A percentile compares a stretch with the other conserved stretches of the same genome.
Conservation (phyloP, 768 basidiomycete species). For the Lactarius quietus region DNA sequence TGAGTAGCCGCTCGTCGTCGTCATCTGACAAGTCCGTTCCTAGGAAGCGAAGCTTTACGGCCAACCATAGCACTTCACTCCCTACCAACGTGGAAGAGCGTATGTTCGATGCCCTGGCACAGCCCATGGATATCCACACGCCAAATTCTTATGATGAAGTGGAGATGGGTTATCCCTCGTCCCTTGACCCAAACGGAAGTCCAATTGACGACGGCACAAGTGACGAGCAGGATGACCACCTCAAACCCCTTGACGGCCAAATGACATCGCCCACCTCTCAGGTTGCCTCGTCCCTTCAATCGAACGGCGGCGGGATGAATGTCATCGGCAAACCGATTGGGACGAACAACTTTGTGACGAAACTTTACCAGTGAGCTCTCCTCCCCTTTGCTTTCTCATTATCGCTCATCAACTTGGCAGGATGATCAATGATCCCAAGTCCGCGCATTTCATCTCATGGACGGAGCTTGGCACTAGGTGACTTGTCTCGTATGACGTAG, state of each 20-base stretch:
- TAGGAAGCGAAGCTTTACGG: conserved; percentile 63
- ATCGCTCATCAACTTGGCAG: conserved; percentile 35
- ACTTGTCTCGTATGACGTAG: neutral
- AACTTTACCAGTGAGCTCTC: conserved; percentile 72
- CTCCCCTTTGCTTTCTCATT: neutral
- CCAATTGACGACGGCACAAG: conserved; percentile 39
- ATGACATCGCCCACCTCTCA: conserved; percentile 21
- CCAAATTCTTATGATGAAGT: conserved; percentile 53
- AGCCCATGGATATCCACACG: conserved; percentile 34
- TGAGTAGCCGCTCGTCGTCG: conserved; percentile 40
- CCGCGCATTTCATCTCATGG: conserved; percentile 77
- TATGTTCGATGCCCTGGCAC: conserved; percentile 34
- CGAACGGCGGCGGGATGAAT: conserved; percentile 41
- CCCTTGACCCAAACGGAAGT: conserved; percentile 49
- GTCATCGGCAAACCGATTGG: conserved; percentile 62
- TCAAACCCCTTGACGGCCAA: conserved; percentile 33
- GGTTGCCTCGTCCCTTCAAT: conserved; percentile 19
- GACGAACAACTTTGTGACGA: conserved; percentile 82
- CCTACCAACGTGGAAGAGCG: conserved; percentile 34
- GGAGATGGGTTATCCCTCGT: conserved; percentile 43
- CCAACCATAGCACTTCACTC: conserved; percentile 36
- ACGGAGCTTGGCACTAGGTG: conserved; percentile 73
- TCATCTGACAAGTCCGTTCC: conserved; percentile 58
- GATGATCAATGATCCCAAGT: conserved; percentile 84
- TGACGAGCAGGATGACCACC: conserved; percentile 36